Conservation (phyloP, 129 eudicot species). For the Escallonia herrerae region DNA sequence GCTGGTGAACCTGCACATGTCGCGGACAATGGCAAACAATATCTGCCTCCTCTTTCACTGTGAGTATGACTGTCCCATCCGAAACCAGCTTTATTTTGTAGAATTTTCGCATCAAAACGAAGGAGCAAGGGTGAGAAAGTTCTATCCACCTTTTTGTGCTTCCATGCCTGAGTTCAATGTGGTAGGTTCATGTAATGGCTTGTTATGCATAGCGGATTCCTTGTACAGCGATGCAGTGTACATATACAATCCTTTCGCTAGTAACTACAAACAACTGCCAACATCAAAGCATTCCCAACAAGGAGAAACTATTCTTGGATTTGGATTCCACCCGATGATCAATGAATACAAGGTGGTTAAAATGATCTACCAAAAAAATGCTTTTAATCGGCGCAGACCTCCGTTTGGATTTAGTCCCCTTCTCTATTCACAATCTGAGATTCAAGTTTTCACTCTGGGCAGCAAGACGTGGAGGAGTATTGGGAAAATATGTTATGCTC, state of each 20-base stretch:
- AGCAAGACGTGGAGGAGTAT: conserved; percentile 34
- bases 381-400: neutral
- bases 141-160: conserved; percentile 30
- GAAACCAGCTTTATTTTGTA: conserved; percentile 11
- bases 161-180: conserved; percentile 52
- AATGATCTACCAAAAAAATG: conserved; percentile 5
- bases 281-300: conserved; percentile 1
- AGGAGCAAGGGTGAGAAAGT: conserved; percentile 15
- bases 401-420: neutral
- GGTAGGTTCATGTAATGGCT: conserved; percentile 53
- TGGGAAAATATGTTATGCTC: conserved; percentile 38
- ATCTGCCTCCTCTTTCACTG: conserved; percentile 45
- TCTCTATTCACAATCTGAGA: neutral
- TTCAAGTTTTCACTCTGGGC: neutral
- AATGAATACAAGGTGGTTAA: conserved; percentile 25
- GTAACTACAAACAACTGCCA: conserved; percentile 27
- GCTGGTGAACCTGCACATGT: conserved; percentile 28
- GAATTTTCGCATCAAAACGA: conserved; percentile 8
- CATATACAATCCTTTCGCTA: conserved; percentile 55
- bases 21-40: conserved; percentile 8
- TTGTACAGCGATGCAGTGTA: conserved; percentile 31
- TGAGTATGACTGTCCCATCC: conserved; percentile 31
- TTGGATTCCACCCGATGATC: conserved; percentile 17
- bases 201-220: conserved; percentile 44
- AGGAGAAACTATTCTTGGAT: conserved; percentile 13